Evolutionary conservation across 2,329 filamentous ascomycete species (phyloP).

Genomic region (Zelopaecilomyces penicillatus): DNA sequence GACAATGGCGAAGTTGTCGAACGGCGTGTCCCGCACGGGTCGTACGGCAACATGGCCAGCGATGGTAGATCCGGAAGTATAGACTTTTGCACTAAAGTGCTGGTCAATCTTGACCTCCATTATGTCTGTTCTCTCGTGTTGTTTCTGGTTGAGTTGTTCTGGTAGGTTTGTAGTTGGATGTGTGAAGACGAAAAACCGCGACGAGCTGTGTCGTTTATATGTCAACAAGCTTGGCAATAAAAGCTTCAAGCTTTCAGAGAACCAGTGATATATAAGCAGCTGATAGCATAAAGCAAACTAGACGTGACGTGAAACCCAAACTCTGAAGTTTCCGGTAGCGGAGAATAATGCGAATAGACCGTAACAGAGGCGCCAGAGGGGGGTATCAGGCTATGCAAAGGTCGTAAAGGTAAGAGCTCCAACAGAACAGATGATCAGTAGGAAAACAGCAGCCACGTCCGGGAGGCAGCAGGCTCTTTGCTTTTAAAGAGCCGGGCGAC

Average conservation of each 20-base stretch:
- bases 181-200: neutral
- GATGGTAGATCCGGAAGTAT: slow-evolving; percentile 45
- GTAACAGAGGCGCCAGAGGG: too few species aligned
- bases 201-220: too few species aligned
- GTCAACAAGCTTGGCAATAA: too few species aligned
- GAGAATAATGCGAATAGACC: too few species aligned
- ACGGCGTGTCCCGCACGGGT: slow-evolving; percentile 36
- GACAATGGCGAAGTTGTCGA: slow-evolving; percentile 44
- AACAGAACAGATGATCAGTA: too few species aligned
- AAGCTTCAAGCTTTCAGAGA: too few species aligned
- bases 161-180: slow-evolving; percentile 3
- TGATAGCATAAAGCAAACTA: neutral
- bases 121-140: slow-evolving; percentile 16
- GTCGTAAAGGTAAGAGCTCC: too few species aligned
- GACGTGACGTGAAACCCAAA: neutral
- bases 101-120: slow-evolving; percentile 43
- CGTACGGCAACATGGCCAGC: slow-evolving; percentile 40
- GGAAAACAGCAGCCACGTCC: too few species aligned
- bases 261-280: neutral
- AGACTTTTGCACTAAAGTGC: slow-evolving; percentile 47
- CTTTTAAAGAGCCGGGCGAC: too few species aligned
- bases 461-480: too few species aligned
- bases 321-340: too few species aligned
- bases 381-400: too few species aligned
- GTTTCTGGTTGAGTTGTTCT: slow-evolving; percentile 13